phyloP scores from a whole-genome alignment of 2,329 filamentous ascomycete species.

The Calonectria ilicicola region DNA sequence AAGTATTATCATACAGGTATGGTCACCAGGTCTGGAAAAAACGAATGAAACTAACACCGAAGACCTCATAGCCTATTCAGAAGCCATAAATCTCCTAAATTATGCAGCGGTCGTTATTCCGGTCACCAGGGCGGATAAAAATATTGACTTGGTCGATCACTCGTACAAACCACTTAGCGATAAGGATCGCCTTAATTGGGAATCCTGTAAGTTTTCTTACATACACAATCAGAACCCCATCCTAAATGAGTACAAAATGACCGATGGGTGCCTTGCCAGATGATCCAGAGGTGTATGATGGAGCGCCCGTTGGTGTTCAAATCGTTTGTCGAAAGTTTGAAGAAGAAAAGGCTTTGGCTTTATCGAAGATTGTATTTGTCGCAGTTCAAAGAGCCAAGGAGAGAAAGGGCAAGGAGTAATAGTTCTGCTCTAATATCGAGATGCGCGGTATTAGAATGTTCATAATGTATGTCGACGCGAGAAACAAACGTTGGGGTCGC shows the following conservation, averaged over 20 bases:
- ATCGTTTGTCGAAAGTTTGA: slow-evolving; percentile 30
- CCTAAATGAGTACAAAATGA: no score
- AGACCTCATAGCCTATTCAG: slow-evolving; percentile 45
- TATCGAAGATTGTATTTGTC: background rate
- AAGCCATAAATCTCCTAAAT: slow-evolving; percentile 65
- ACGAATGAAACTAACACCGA: background rate
- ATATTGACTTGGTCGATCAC: slow-evolving; percentile 56
- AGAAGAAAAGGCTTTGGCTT: slow-evolving; percentile 30
- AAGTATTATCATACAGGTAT: slow-evolving; percentile 30
- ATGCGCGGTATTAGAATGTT: no score
- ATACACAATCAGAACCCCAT: no score
- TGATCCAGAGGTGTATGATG: slow-evolving; percentile 15
- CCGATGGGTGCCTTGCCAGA: slow-evolving; percentile 11
- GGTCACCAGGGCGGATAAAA: slow-evolving; percentile 64
- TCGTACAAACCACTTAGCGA: slow-evolving; percentile 55
- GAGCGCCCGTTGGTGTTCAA: slow-evolving; percentile 30
- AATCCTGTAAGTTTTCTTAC: slow-evolving; percentile 65
- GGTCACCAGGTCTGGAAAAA: background rate
- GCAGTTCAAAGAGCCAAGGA: background rate
- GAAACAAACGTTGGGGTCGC: no score
- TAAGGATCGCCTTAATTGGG: slow-evolving; percentile 56
- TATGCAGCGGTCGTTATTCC: slow-evolving; percentile 67
- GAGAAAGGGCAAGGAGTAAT: no score
- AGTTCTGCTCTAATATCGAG: no score
- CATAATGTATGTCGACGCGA: no score